Base-by-base conservation (phyloP, 1,284 basidiomycete genomes). In the Heterobasidion irregulare region DNA sequence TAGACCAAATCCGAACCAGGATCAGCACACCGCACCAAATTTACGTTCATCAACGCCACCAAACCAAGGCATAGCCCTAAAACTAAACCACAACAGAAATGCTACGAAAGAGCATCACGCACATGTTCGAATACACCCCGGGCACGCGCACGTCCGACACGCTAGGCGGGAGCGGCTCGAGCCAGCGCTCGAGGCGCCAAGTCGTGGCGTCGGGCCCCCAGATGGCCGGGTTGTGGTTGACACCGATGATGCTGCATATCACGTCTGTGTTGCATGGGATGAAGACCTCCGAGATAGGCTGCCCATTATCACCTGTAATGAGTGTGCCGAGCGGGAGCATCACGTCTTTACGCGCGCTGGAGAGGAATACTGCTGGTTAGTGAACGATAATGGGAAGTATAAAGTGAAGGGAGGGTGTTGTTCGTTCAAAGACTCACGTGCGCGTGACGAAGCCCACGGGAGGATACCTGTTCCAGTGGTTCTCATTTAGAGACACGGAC, bases 241-340 rank as follows among this genome's bases (percentile, higher is more conserved):
- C 19, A 8, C 44, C 44, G 10, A 46, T n/a, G 13, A 46, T 46
- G 15, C 44, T 46, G 44, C 8, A 8, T 46, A 46, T 50, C 6
- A 63, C 44, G 35, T 45, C 54, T 16, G 62, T 62, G 13, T 59
- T 58, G 38, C 60, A 57, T 7, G 44, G 9, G 3, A 46, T 46
- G 19, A 46, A 46, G 2, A 46, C 19, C 19, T 46, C 44, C 10
- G 44, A 16, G 16, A 46, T n/a, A n/a, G 8, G n/a, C 16, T 46
- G n/a, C 44, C 44, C 44, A 19, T 46, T 19, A 16, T 8, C 44
- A 15, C 19, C 45, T 45, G 46, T 46, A 5, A 46, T 16, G 44
- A 15, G 8, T 13, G 44, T 16, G n/a, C 16, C n/a, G 9, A 46
- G 44, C 15, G 44, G 44, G 16, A 46, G 19, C 44, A 26, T 15